Evolutionary conservation across 2,329 filamentous ascomycete species (phyloP), one percentile per base, ranked within the genome.

Genomic region (Aureobasidium zeae): DNA sequence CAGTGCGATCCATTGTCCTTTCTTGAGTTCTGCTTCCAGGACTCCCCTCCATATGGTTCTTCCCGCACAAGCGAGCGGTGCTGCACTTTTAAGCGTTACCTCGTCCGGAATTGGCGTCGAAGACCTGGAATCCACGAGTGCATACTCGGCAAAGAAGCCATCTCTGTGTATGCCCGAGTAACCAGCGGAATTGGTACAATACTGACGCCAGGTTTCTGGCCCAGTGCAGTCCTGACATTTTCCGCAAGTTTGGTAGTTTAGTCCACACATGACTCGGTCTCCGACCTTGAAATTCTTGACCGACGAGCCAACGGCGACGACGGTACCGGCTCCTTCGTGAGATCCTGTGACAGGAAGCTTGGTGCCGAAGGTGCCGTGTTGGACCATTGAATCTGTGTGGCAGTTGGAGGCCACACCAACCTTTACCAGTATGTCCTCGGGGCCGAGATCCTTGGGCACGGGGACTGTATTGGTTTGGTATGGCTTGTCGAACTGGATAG

Each of bases 371-470:
- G 66, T 57, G 35, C 76, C 76, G 2, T 62, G 53, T 5, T 54
- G 52, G 3, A 77, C 73, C 71, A 79, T 75, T 48, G 59, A 58
- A 60, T 80, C 76, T 1, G 77, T 79, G 61, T 81, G 76, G 61
- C 76, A 80, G 53, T 77, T 69, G 1, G 73, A 76, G 8, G 73
- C 75, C 12, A 74, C 73, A 44, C 72, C 74, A 39, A 77, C 63
- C 56, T 75, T 76, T 53, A 80, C 64, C 25, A 79, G 68, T n/a
- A 81, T 61, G 49, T 79, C 76, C 50, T 72, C 53, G 0, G 69
- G 65, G 4, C 60, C 57, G 12, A 77, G 67, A 13, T 52, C 35
- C 7, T 57, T 55, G 5, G 74, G 74, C 1, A 71, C 66, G 10
- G 68, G 63, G 22, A 78, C 57, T 12, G 63, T 58, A 51, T 67